Evolutionary conservation across 257 asterid genomes (phyloP), one percentile per base, ranked within the genome.

Genomic region (Avicennia marina): DNA sequence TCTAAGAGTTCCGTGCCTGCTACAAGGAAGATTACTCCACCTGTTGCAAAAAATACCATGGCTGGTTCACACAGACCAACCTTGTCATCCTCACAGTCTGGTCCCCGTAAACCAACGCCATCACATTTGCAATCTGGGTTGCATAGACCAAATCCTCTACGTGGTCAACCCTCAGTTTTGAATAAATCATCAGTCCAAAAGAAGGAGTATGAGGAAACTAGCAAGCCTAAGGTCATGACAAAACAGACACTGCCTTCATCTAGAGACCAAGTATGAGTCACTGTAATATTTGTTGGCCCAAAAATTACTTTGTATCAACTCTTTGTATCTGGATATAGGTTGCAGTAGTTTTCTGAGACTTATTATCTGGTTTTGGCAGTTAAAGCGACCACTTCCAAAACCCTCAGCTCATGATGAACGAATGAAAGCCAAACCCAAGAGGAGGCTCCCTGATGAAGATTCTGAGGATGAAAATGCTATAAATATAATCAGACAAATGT

Each of bases 401-500:
- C 42, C 26, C 56, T 27, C 81, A 20, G 59, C 64, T 43, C 88
- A 73, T 44, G 67, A 72, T 58, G 71, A 70, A 32, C 76, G 70
- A 18, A 82, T 79, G 0, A 81, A 69, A 72, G 67, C 76, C 40
- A 83, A 75, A 72, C 91, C 85, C 13, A 33, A 51, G 72, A 79
- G 82, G 61, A 72, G 25, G 53, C 63, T 16, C 16, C 9, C 12
- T 27, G 75, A 70, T 57, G 93, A 74, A 1, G 80, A 72, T 9
- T 70, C 71, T 45, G 90, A 60, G 2, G 95, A 42, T 43, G 86
- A 66, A 19, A 45, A 46, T 29, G 68, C 81, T 27, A 63, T 82
- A 44, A 52, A 33, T 40, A 54, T 73, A 82, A 78, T 89, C 63
- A 84, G 95, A 73, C 18, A 67, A 19, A 75, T 89, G 87, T 78